A percentile compares a stretch with the other conserved stretches of the same genome.
Conservation (phyloP, 768 basidiomycete species). For the Hypsizygus marmoreus region DNA sequence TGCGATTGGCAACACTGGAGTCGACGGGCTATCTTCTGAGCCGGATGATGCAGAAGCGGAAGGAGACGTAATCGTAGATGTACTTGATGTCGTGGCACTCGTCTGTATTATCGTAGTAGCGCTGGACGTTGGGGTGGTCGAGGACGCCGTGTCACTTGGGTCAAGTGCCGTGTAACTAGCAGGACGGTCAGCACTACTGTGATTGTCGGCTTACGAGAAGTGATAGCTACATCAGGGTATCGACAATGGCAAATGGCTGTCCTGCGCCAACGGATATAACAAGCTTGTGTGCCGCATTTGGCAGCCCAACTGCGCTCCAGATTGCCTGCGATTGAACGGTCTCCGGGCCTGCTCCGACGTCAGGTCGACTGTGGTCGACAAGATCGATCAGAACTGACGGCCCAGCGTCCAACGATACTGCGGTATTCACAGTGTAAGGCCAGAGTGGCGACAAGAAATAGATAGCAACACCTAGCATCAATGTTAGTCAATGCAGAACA, state of each 20-base stretch:
- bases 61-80: constrained; percentile 10
- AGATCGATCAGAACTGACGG: constrained; percentile 36
- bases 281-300: constrained; percentile 36
- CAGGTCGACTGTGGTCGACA: constrained; percentile 35
- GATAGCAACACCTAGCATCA: constrained; percentile 39
- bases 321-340: constrained; percentile 38
- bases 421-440: constrained; percentile 46
- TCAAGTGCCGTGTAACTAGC: constrained; percentile 26
- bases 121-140: constrained; percentile 14
- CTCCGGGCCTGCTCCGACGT: constrained; percentile 34
- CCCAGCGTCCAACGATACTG: constrained; percentile 40
- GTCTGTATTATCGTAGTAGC: constrained; percentile 14
- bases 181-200: neutral
- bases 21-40: constrained; percentile 14
- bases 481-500: neutral
- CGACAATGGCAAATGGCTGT: constrained; percentile 38
- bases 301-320: constrained; percentile 36
- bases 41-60: neutral
- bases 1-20: constrained; percentile 30
- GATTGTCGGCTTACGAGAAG: constrained; percentile 1
- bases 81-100: constrained; percentile 21
- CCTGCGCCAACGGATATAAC: constrained; percentile 38
- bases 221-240: constrained; percentile 38
- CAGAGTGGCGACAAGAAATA: constrained; percentile 46
- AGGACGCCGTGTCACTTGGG: constrained; percentile 16